Conservation (phyloP, 352 stramenopile species). For the Pilasporangium apinafurcum region DNA sequence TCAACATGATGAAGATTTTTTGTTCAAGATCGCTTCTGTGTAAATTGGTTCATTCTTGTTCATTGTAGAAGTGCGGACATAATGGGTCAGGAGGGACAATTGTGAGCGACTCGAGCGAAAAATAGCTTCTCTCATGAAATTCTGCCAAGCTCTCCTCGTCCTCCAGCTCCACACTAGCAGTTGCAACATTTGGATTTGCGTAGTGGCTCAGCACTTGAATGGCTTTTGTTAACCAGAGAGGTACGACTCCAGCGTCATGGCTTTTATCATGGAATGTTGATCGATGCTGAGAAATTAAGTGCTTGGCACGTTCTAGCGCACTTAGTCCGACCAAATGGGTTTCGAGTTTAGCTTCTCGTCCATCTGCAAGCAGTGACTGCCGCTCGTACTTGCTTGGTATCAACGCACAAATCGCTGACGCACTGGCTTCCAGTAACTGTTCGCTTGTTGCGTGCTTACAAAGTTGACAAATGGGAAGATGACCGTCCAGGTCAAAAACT, state of each 20-base stretch:
- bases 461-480: constrained; percentile 40
- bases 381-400: constrained; percentile 37
- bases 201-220: constrained; percentile 35
- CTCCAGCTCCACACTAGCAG: not conserved
- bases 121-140: constrained; percentile 52
- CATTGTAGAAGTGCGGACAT: constrained; percentile 45
- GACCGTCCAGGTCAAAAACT: constrained; percentile 51
- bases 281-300: constrained; percentile 18
- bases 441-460: constrained; percentile 27
- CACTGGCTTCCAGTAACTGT: constrained; percentile 31
- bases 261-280: no score
- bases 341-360: constrained; percentile 56
- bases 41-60: no score
- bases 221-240: constrained; percentile 9
- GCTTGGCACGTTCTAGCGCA: constrained; percentile 35
- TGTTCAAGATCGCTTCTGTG: no score
- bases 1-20: no score
- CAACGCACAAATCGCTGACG: constrained; percentile 39
- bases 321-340: constrained; percentile 33
- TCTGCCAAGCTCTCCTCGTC: constrained; percentile 9
- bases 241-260: not conserved
- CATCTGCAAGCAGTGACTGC: constrained; percentile 26
- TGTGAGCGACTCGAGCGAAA: constrained; percentile 53
- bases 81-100: constrained; percentile 40
- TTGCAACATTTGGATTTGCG: constrained; percentile 1